phyloP scores from a whole-genome alignment of 208 protist species.

The Wallacemonas sp. region DNA sequence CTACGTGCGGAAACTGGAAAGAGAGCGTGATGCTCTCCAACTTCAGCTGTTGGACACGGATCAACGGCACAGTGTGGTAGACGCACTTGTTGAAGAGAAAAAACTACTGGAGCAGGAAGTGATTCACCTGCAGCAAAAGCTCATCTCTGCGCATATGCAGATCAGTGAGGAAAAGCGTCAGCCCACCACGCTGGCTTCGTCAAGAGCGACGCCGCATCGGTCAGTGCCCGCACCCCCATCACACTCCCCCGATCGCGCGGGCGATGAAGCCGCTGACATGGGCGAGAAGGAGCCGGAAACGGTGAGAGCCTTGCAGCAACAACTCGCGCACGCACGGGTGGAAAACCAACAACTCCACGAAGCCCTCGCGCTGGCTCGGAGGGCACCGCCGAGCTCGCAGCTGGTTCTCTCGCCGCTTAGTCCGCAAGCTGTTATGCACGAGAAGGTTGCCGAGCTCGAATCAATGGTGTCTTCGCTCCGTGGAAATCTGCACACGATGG shows the following conservation, averaged over 20 bases:
- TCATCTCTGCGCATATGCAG: slow-evolving; percentile 9
- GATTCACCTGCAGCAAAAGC: slow-evolving; percentile 30
- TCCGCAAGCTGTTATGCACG: slow-evolving; percentile 7
- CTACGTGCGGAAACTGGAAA: slow-evolving; percentile 29
- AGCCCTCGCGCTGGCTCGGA: slow-evolving; percentile 3
- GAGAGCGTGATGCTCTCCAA: slow-evolving; percentile 40
- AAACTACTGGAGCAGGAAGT: slow-evolving; percentile 41
- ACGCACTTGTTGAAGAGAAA: slow-evolving; percentile 33
- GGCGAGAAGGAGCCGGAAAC: background rate
- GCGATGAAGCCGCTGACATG: background rate
- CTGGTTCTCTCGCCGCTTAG: slow-evolving; percentile 4
- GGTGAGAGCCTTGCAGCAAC: background rate
- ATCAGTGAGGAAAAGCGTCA: slow-evolving; percentile 18
- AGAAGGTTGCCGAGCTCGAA: slow-evolving; percentile 40
- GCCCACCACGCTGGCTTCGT: background rate
- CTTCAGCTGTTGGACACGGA: slow-evolving; percentile 19
- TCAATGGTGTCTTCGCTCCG: slow-evolving; percentile 31
- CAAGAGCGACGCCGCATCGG: slow-evolving; percentile 9
- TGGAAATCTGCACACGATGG: slow-evolving; percentile 46
- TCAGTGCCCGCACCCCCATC: slow-evolving; percentile 3
- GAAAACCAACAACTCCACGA: slow-evolving; percentile 15
- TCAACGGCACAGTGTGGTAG: slow-evolving; percentile 10
- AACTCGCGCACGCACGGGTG: background rate
- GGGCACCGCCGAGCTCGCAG: slow-evolving; percentile 19
- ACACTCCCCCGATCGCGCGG: background rate